These are phyloP conservation scores for Neurospora africana DNA, from an alignment of 495 filamentous ascomycete species.

Conservation along the genomic window DNA sequence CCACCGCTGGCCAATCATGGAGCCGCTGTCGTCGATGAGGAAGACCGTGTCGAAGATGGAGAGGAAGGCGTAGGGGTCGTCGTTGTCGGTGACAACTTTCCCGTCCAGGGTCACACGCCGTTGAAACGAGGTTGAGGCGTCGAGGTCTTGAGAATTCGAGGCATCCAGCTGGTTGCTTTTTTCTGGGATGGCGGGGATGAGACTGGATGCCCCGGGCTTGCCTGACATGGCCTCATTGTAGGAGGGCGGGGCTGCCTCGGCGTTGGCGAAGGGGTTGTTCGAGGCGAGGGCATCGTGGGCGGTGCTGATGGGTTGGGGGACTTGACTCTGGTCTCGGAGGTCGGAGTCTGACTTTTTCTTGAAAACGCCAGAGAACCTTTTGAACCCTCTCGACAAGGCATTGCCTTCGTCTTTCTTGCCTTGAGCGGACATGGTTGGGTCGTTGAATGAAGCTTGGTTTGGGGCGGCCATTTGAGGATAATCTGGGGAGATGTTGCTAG, in stretches of 20 bases:
- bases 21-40: slow-evolving; percentile 84
- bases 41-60: slow-evolving; percentile 83
- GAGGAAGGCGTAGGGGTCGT: slow-evolving; percentile 76
- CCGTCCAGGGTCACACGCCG: background rate
- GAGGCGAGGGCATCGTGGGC: background rate
- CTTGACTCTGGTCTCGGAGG: background rate
- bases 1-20: slow-evolving; percentile 77
- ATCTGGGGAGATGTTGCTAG: background rate
- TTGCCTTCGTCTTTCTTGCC: background rate
- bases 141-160: background rate
- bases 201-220: slow-evolving; percentile 3
- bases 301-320: background rate
- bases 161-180: background rate
- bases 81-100: slow-evolving; percentile 18
- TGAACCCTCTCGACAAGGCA: background rate
- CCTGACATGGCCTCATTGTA: slow-evolving; percentile 9
- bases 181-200: slow-evolving; percentile 4
- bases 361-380: background rate
- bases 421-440: background rate
- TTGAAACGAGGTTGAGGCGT: background rate
- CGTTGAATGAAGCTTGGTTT: background rate
- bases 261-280: slow-evolving; percentile 2
- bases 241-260: slow-evolving; percentile 7
- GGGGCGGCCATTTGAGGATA: background rate
- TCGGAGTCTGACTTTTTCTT: background rate